Evolutionary conservation across 2,329 filamentous ascomycete species (phyloP).

Genomic region (Paraphoma chrysanthemicola): DNA sequence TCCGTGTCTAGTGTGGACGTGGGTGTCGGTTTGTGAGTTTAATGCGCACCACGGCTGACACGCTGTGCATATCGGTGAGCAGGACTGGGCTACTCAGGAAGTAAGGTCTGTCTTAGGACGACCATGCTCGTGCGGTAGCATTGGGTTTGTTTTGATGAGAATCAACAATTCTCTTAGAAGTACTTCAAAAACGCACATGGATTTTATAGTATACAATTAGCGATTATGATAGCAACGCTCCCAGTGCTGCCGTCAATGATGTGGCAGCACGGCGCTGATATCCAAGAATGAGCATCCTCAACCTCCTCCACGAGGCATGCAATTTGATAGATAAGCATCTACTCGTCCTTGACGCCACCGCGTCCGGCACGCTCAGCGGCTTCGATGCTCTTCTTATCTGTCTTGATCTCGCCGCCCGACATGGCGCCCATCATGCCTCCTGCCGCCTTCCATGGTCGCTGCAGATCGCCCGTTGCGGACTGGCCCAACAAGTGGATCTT

Average conservation of each 20-base stretch:
- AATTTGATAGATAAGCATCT: constrained; percentile 19
- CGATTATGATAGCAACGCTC: background rate
- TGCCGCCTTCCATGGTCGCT: constrained; percentile 90
- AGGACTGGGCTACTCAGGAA: too few relatives aligned
- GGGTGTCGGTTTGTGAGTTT: too few relatives aligned
- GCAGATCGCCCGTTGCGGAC: constrained; percentile 86
- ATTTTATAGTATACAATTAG: background rate
- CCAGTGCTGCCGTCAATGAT: background rate
- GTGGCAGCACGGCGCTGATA: background rate
- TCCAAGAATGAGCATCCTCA: background rate
- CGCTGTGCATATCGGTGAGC: too few relatives aligned
- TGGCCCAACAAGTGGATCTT: constrained; percentile 94
- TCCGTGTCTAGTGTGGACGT: too few relatives aligned
- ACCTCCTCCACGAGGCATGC: background rate
- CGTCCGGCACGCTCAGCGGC: constrained; percentile 58
- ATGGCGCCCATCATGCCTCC: constrained; percentile 84
- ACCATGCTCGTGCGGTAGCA: too few relatives aligned
- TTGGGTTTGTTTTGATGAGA: too few relatives aligned
- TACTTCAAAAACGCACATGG: background rate
- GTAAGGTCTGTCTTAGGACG: too few relatives aligned
- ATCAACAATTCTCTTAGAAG: too few relatives aligned
- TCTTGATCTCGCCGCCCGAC: constrained; percentile 77
- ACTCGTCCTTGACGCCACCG: constrained; percentile 62
- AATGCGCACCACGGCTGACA: too few relatives aligned
- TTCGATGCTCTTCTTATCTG: constrained; percentile 71